Evolutionary conservation across 306 rosid genomes (phyloP), one percentile per base, ranked within the genome.

Genomic region (Lupinus albus): DNA sequence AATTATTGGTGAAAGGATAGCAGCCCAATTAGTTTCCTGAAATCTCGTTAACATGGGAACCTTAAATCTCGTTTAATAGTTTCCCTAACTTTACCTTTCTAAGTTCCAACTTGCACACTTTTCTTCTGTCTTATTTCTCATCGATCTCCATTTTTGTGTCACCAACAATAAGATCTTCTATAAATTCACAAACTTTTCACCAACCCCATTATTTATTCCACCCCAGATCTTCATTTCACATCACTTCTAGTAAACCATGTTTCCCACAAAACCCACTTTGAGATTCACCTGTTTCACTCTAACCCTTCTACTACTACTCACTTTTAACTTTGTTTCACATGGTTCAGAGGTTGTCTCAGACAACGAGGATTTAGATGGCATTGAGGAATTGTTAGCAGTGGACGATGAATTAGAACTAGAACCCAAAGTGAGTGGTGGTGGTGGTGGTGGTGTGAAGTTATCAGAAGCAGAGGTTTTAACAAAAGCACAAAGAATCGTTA

Each of bases 401-500:
- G 99, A 94, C 39, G 88, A 83, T 25, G 92, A 86, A 73, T 86
- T 76, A 32, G 94, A 85, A 39, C 69, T 62, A 12, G 79, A 75
- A 64, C 76, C 73, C 0, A 76, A 79, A 35, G 81, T 59, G 25
- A 21, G 17, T 18, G 41, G 51, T 61, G n/a, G 17, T 15, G n/a
- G 17, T 15, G 46, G 51, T 61, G 11, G 16, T 7, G 61, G 61
- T 52, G 83, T 60, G 61, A 89, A 87, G 54, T 76, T 81, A 12
- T 94, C 92, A 0, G 97, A 90, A 81, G 99, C 95, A 9, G 85
- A 94, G 67, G 81, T 88, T 60, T 41, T 93, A 66, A 71, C 88
- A 8, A 88, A 82, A 61, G 97, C 99, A 5, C 99, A 93, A 63
- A 86, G 99, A 68, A 93, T 93, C 49, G 96, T 93, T 54, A 65